Evolutionary conservation across 441 rosid genomes (phyloP).

Genomic region (Geranium incanum): DNA sequence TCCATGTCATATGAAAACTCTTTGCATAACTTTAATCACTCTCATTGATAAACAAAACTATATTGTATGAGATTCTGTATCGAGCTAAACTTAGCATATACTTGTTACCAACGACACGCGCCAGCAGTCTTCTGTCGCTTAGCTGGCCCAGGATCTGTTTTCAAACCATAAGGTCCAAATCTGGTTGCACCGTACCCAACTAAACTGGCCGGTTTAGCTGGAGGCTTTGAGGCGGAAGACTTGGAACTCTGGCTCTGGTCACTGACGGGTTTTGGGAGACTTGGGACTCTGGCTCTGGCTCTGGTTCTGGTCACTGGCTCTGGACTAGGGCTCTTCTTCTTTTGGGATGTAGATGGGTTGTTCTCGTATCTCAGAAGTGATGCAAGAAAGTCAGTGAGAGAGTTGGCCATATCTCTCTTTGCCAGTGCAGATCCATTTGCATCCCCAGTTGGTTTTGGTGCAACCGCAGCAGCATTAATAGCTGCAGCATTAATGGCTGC

Average conservation of each 20-base stretch:
- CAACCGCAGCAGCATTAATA: background rate
- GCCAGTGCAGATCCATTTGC: background rate
- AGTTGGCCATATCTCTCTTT: background rate
- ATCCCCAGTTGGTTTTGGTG: background rate
- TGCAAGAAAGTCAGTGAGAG: background rate
- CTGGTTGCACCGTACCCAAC: slow-evolving; percentile 7
- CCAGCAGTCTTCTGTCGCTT: background rate
- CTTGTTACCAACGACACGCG: background rate
- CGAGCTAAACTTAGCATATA: background rate
- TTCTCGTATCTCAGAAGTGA: background rate
- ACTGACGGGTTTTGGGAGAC: background rate
- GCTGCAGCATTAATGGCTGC: background rate
- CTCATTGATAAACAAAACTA: background rate
- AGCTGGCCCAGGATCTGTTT: background rate
- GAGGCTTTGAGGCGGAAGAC: background rate
- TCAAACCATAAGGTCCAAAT: slow-evolving; percentile 5
- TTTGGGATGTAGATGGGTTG: background rate
- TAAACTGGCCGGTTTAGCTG: background rate
- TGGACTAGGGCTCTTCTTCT: background rate
- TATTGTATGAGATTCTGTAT: background rate
- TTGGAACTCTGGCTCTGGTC: background rate
- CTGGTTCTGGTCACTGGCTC: background rate
- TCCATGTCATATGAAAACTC: background rate
- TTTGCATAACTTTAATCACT: background rate
- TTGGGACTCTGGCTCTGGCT: background rate